phyloP scores from a whole-genome alignment of 805 yeast species.

The Millerozyma miso region DNA sequence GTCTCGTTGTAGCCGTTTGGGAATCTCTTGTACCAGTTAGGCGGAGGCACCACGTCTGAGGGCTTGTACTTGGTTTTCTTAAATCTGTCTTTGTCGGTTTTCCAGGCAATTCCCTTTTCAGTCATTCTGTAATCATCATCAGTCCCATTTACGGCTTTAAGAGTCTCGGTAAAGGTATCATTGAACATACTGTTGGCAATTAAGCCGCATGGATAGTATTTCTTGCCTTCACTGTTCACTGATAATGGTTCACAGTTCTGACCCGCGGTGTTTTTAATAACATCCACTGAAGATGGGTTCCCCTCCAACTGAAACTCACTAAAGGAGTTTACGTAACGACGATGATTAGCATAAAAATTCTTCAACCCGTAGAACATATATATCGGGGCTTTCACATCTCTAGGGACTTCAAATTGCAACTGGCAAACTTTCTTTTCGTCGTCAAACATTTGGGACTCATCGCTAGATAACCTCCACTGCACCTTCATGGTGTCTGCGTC shows the following conservation, averaged over 20 bases:
- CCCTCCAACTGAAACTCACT: slow-evolving; percentile 43
- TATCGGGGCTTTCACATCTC: slow-evolving; percentile 33
- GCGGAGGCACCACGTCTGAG: slow-evolving; percentile 84
- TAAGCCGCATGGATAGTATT: slow-evolving; percentile 76
- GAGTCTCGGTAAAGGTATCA: slow-evolving; percentile 50
- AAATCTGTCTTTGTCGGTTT: slow-evolving; percentile 33
- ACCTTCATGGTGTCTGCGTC: slow-evolving; percentile 17
- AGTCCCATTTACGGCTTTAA: slow-evolving; percentile 36
- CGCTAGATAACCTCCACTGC: slow-evolving; percentile 35
- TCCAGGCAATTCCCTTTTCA: slow-evolving; percentile 40
- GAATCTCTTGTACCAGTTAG: slow-evolving; percentile 74
- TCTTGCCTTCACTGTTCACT: slow-evolving; percentile 39
- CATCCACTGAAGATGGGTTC: slow-evolving; percentile 28
- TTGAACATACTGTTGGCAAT: slow-evolving; percentile 79
- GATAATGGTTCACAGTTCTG: slow-evolving; percentile 43
- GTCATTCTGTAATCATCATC: slow-evolving; percentile 29
- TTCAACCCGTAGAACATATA: slow-evolving; percentile 39
- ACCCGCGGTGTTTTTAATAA: slow-evolving; percentile 39
- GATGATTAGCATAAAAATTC: slow-evolving; percentile 40
- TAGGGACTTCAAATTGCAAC: slow-evolving; percentile 36
- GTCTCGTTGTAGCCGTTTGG: slow-evolving; percentile 88
- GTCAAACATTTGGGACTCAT: slow-evolving; percentile 41
- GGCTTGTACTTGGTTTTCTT: slow-evolving; percentile 49
- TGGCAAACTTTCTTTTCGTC: slow-evolving; percentile 47
- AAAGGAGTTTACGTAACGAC: slow-evolving; percentile 40